Percentiles rank a stretch among this genome's conserved stretches.
These are phyloP conservation scores for Linderina pennispora DNA, from an alignment of 192 early-diverging fungal species.

Conservation along the genomic window DNA sequence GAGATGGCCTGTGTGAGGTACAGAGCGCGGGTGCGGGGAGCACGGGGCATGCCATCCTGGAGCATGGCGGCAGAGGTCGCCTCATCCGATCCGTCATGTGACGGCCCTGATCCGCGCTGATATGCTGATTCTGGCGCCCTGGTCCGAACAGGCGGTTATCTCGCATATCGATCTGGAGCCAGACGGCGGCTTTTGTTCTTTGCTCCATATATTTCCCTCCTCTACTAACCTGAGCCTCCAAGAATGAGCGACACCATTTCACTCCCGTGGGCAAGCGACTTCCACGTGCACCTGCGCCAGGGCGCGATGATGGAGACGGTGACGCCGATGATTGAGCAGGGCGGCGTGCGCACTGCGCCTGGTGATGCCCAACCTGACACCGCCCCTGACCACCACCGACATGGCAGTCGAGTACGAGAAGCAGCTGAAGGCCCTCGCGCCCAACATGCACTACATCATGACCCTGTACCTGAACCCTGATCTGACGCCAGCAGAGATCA, in stretches of 20 bases:
- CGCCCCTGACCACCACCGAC: conserved; percentile 81
- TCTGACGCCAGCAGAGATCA: conserved; percentile 86
- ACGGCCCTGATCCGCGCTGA: too few species aligned
- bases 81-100: too few species aligned
- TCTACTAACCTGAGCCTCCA: too few species aligned
- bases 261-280: conserved; percentile 74
- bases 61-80: too few species aligned
- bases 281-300: conserved; percentile 93
- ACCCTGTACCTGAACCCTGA: conserved; percentile 86
- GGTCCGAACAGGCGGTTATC: too few species aligned
- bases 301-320: conserved; percentile 86
- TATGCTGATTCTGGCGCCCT: too few species aligned
- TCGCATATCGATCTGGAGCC: too few species aligned
- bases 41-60: too few species aligned
- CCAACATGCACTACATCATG: conserved; percentile 85
- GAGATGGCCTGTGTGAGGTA: too few species aligned
- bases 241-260: conserved; percentile 50
- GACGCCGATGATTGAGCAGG: conserved; percentile 70
- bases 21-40: too few species aligned
- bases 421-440: conserved; percentile 73
- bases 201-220: too few species aligned
- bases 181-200: too few species aligned
- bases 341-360: conserved; percentile 82
- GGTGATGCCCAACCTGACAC: conserved; percentile 96
- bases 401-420: conserved; percentile 81